Evolutionary conservation across 179 eudicot genomes (phyloP).

Genomic region (Amaranthus tricolor): DNA sequence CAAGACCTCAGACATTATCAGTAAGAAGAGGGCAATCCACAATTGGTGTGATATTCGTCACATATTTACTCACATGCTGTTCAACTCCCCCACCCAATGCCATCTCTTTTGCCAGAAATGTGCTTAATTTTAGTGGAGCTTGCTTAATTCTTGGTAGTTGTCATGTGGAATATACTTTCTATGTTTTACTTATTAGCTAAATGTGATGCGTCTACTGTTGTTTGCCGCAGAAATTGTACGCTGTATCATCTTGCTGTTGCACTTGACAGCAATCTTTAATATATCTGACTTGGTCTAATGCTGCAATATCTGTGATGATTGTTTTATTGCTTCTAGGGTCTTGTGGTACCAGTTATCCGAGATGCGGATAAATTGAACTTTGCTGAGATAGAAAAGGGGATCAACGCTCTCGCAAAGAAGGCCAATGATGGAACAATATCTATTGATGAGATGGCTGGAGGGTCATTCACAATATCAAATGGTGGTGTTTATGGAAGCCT

Average conservation of each 20-base stretch:
- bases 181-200: not conserved
- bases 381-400: constrained; percentile 90
- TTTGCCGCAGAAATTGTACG: not conserved
- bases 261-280: too few species aligned
- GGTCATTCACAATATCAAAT: constrained; percentile 92
- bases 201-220: not conserved
- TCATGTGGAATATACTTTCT: too few species aligned
- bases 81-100: too few species aligned
- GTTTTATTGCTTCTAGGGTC: constrained; percentile 51
- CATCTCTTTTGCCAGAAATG: not conserved
- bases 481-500: constrained; percentile 99
- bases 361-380: constrained; percentile 84
- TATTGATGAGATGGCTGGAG: constrained; percentile 98
- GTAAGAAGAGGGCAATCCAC: too few species aligned
- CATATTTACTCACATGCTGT: too few species aligned
- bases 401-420: constrained; percentile 87
- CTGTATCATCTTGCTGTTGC: not conserved
- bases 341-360: constrained; percentile 95
- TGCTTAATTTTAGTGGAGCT: too few species aligned
- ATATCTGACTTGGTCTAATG: not conserved
- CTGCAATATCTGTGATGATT: constrained; percentile 2
- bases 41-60: too few species aligned
- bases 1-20: too few species aligned
- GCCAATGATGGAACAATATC: constrained; percentile 85
- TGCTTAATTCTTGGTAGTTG: too few species aligned